These are phyloP conservation scores for Suhomyces faveliae DNA, from an alignment of 805 yeast species.

Conservation along the genomic window DNA sequence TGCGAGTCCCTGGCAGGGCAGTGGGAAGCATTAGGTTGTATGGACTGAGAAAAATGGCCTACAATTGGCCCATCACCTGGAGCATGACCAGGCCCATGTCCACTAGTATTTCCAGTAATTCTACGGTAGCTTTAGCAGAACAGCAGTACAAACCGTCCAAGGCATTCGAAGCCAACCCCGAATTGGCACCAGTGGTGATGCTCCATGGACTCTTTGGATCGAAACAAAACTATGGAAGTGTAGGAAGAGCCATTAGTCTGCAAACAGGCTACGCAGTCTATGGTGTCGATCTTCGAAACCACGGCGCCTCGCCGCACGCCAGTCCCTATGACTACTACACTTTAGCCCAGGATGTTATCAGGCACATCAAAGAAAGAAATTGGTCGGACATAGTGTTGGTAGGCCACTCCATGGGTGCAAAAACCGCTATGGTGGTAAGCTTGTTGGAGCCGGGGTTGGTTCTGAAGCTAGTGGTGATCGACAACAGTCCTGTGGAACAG, in stretches of 20 bases:
- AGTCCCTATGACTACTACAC: constrained; percentile 45
- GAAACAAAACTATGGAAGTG: constrained; percentile 40
- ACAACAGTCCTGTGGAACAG: constrained; percentile 44
- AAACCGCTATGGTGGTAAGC: constrained; percentile 48
- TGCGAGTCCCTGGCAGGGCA: neutral
- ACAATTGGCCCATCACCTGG: too few relatives aligned
- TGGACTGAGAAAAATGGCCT: too few relatives aligned
- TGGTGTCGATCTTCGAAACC: constrained; percentile 55
- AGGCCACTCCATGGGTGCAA: constrained; percentile 67
- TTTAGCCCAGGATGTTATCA: constrained; percentile 43
- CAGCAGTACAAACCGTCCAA: constrained; percentile 10
- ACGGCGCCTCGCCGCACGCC: constrained; percentile 49
- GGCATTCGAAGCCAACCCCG: neutral
- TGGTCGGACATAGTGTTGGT: constrained; percentile 20
- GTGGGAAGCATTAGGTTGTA: too few relatives aligned
- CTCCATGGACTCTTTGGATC: constrained; percentile 59
- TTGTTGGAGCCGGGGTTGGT: constrained; percentile 41
- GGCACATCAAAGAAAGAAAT: constrained; percentile 26
- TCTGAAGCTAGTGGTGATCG: constrained; percentile 45
- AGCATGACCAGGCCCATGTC: too few relatives aligned
- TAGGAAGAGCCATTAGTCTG: constrained; percentile 35
- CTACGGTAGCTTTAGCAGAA: constrained; percentile 3
- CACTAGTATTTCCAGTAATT: neutral
- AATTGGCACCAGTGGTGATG: constrained; percentile 43
- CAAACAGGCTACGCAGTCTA: constrained; percentile 32